Evolutionary conservation across 345 rosid species (phyloP), one percentile per base, ranked within the genome.

Genomic region (Hibiscus trionum): DNA sequence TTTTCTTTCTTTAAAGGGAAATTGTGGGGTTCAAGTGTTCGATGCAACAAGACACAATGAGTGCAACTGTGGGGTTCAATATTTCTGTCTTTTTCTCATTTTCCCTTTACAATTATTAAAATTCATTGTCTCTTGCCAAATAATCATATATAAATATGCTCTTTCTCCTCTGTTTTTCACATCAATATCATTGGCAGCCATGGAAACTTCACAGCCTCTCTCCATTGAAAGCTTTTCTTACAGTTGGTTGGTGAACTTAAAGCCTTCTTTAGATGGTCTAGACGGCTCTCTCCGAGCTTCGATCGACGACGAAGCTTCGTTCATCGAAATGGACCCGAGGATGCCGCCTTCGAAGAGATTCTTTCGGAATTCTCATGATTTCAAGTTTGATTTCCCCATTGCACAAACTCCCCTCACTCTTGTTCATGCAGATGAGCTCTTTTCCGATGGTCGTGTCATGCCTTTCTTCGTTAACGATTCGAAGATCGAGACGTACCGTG

Each of bases 241-340:
- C 55, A 91, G 96, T 76, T 93, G 97, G 97, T 73, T 93, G 62
- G 93, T 84, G 57, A 93, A 91, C 84, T 81, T 86, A 49, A 87
- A 85, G 71, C 89, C 96, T 60, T 83, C 97, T 57, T 61, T 81
- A 57, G 91, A 90, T 62, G 65, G 81, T 80, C 73, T 82, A 2
- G 88, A 83, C 57, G 72, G 69, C 74, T 81, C 89, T 39, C 27
- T 80, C 26, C 61, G 90, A 74, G 78, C 86, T 66, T 82, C 89
- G 3, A 72, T 86, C 66, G 92, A 93, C 16, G 96, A 87, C 77
- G 97, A 89, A 69, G 84, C 92, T 73, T 88, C 88, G 35, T 93
- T 89, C 90, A 93, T 93, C 33, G 97, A 93, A 78, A 89, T 93
- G 98, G 98, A 93, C 85, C 97, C 98, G 16, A 88, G 87, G 76